Base-by-base conservation (phyloP, 139 green algal species). In the Astrephomene gubernaculifera region DNA sequence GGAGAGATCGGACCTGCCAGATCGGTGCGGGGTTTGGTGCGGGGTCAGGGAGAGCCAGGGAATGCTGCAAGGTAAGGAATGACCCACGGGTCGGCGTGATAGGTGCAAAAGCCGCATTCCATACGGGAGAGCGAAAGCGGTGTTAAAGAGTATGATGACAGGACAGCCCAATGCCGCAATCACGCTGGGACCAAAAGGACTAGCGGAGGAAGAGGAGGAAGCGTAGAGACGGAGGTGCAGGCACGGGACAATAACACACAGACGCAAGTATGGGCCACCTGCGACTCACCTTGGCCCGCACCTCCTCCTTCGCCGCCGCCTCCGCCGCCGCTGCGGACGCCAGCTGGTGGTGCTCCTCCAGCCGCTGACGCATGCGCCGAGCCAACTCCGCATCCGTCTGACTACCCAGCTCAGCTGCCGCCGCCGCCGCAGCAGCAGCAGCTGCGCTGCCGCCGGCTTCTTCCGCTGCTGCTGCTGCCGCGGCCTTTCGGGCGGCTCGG, bases 291-390 rank as follows among this genome's bases (percentile, higher is more conserved):
- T 25, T 29, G 4, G 31, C 19, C 17, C 76, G 76, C 8, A 83
- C 19, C 22, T 63, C 39, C 60, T 83, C 76, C 61, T 64, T 72
- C 2, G 76, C 76, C 43, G 36, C 61, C 43, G 76, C 76, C 60
- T 83, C 76, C n/a, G 60, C 60, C 2, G 76, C 76, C n/a, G 76
- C 76, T 17, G 76, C 60, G 3, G 29, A 25, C n/a, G 76, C 61
- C n/a, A 73, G 43, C 76, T 83, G 76, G 27, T 83, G 76, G 76
- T 83, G 76, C 36, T 63, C n/a, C 3, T 39, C 60, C 60, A 83
- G 76, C 17, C 76, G 57, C 61, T 61, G 57, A 1, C 61, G 60
- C 29, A 83, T 83, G 76, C 76, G 76, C 41, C 61, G 60, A 39
- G 72, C 36, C 60, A 83, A 61, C 41, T 72, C 76, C 29, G 38